Evolutionary conservation across 116 monocot species (phyloP), one percentile per base, ranked within the genome.

Genomic region (Zostera marina): DNA sequence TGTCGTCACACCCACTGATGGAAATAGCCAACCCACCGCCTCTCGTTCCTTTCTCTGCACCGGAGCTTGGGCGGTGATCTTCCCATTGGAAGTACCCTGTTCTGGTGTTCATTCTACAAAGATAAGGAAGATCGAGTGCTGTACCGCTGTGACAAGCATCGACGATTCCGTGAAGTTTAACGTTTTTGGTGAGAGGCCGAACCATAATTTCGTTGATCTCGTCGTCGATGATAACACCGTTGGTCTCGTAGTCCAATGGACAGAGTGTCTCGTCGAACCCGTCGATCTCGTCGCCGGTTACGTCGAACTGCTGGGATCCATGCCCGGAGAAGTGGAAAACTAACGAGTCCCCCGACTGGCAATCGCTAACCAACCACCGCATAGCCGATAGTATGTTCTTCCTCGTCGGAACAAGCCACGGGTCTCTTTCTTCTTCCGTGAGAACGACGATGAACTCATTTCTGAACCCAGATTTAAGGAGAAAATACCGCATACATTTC

Each of bases 291-390:
- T 88, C 84, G 26, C 67, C 66, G 8, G 24, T 57, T 19, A 5
- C 32, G 52, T 83, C 92, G 22, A 72, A 63, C 68, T 70, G 74
- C 73, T 94, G 93, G 4, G 74, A 72, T 2, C 84, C 93, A 56
- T 94, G 93, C 10, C 93, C 93, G 11, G 93, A 94, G 88, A 77
- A 94, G 69, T 94, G 93, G 76, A 94, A 94, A 48, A 94, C 66
- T 4, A 94, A 81, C 2, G 93, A 94, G 76, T 94, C 79, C 5
- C 88, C 88, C 3, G 63, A 0, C 21, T 23, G 40, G 77, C 76
- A 73, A 39, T 70, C 79, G 2, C 48, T 41, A 12, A 88, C 77
- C 61, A 94, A 71, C 93, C 88, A 88, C 53, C 63, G 73, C 79
- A 94, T 79, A 42, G 93, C 93, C 2, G 63, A 59, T 40, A 49